A percentile compares a stretch with the other conserved stretches of the same genome.
These are phyloP conservation scores for Albizia julibrissin DNA, from an alignment of 306 rosid species.

Conservation along the genomic window DNA sequence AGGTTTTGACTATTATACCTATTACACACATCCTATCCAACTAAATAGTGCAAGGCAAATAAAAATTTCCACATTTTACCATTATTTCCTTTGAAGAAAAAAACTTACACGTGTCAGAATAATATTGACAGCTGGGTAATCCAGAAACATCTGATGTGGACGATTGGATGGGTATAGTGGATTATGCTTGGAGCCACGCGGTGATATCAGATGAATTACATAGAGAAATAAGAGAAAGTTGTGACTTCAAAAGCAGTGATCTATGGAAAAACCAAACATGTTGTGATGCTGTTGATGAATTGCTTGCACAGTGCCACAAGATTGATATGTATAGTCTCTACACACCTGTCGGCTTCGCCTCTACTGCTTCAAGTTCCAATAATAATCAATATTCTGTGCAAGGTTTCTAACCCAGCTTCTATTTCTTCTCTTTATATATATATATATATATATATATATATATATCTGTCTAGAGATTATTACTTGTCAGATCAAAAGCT, in stretches of 20 bases:
- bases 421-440: not conserved
- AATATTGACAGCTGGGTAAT: constrained; percentile 64
- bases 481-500: not conserved
- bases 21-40: constrained; percentile 15
- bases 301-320: constrained; percentile 58
- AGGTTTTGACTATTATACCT: no score
- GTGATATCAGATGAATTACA: constrained; percentile 86
- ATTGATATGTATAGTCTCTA: constrained; percentile 85
- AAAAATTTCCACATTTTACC: not conserved
- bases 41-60: not conserved
- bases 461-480: not conserved
- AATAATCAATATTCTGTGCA: constrained; percentile 32
- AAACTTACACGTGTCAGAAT: not conserved
- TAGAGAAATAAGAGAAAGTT: constrained; percentile 53
- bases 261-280: constrained; percentile 69
- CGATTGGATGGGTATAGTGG: constrained; percentile 86
- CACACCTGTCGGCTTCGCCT: constrained; percentile 65
- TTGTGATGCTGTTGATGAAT: constrained; percentile 55
- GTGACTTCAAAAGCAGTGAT: constrained; percentile 68
- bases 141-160: constrained; percentile 87
- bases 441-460: no score
- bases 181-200: constrained; percentile 98
- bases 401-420: not conserved
- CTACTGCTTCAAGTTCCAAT: constrained; percentile 45
- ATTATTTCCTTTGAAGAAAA: not conserved